These are phyloP conservation scores for Monilinia laxa DNA, from an alignment of 2,329 filamentous ascomycete genomes.

Conservation along the genomic window DNA sequence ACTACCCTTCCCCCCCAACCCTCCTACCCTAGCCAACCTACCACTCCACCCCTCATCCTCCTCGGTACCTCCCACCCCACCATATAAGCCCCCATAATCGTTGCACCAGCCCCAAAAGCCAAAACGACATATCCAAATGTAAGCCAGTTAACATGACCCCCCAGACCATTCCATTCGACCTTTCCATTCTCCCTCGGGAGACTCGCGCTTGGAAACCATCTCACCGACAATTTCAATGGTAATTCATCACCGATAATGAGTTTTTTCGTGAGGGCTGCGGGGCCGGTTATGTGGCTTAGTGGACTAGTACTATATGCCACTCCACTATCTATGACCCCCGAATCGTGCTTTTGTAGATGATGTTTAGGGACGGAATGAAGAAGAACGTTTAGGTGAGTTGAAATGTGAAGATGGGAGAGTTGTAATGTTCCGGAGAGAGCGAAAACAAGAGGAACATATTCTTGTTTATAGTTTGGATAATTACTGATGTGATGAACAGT, in stretches of 20 bases:
- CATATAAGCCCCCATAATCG: slow-evolving; percentile 58
- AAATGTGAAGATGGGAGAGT: slow-evolving; percentile 84
- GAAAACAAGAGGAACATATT: slow-evolving; percentile 83
- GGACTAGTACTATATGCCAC: slow-evolving; percentile 71
- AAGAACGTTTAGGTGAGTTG: slow-evolving; percentile 84
- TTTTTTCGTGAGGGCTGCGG: slow-evolving; percentile 53
- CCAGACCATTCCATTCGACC: slow-evolving; percentile 65
- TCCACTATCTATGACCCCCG: slow-evolving; percentile 81
- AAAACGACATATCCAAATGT: slow-evolving; percentile 62
- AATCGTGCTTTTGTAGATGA: slow-evolving; percentile 61
- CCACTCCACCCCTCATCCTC: slow-evolving; percentile 34
- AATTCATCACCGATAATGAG: slow-evolving; percentile 86
- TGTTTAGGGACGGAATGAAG: slow-evolving; percentile 66
- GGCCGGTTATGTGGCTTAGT: slow-evolving; percentile 53
- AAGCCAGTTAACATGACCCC: slow-evolving; percentile 58
- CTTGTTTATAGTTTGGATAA: slow-evolving; percentile 44
- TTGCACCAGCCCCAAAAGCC: slow-evolving; percentile 56
- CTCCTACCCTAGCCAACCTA: slow-evolving; percentile 33
- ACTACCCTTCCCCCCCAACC: slow-evolving; percentile 31
- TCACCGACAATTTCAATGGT: slow-evolving; percentile 73
- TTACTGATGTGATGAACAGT: slow-evolving; percentile 47
- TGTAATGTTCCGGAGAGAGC: slow-evolving; percentile 88
- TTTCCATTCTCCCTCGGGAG: slow-evolving; percentile 66
- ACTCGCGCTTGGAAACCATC: slow-evolving; percentile 79
- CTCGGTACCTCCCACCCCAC: slow-evolving; percentile 59